Evolutionary conservation across 108 stramenopile genomes (phyloP), one percentile per base, ranked within the genome.

Genomic region (Cyclostephanos invisitatus): DNA sequence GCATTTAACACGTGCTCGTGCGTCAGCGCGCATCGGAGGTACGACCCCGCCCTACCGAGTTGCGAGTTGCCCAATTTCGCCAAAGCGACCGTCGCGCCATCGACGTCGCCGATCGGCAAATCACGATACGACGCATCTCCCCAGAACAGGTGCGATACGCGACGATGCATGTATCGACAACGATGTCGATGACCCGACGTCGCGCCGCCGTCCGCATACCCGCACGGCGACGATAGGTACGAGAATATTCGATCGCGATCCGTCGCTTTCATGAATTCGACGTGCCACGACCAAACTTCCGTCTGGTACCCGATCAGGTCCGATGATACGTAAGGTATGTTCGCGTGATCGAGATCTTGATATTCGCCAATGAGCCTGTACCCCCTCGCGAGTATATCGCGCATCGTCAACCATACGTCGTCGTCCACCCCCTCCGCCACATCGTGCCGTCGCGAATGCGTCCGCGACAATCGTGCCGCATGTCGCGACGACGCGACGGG

Each of bases 341-440:
- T 42, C 3, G 81, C 81, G 64, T 82, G 76, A 29, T 77, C 54
- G 2, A 82, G 58, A 78, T 82, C 81, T 69, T 82, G 81, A 58
- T 74, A 82, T 14, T 82, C 72, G 0, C 81, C 81, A 24, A 82
- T 62, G 67, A 68, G 60, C 12, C 64, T 77, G 64, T 82, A 82
- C 12, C 81, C 81, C 2, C 56, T 46, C 29, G 73, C 73, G 9
- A 82, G 58, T 15, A 47, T 51, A 3, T 35, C 32, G 7, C 76
- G 76, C 21, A 78, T 44, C 15, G 62, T 74, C 48, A 47, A 73
- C 77, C 76, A 78, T n/a, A 74, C 17, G 36, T 76, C 75, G 28
- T 50, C 42, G 38, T 44, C 44, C 51, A 32, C 25, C 47, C 25
- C 12, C 47, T 47, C 8, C 29, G 15, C n/a, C n/a, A n/a, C n/a